Conservation (phyloP, 192 early-diverging fungal species). For the Phlyctochytrium planicorne region DNA sequence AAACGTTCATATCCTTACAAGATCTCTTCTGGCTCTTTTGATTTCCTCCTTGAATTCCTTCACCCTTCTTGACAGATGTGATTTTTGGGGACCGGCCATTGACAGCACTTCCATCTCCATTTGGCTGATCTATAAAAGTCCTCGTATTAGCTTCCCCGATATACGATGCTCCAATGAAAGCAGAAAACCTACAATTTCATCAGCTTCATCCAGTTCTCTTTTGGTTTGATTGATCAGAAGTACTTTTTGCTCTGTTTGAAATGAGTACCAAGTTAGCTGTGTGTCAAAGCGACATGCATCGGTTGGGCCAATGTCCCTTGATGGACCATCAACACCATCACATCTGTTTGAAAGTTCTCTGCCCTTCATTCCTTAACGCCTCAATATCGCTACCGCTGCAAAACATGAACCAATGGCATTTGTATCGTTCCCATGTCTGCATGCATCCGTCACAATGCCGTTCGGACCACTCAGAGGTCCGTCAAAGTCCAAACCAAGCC, state of each 20-base stretch:
- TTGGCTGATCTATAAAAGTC: slow-evolving; percentile 65
- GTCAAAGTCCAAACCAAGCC: too few species aligned
- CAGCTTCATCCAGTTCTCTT: slow-evolving; percentile 84
- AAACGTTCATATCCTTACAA: slow-evolving; percentile 57
- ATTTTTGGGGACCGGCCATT: slow-evolving; percentile 59
- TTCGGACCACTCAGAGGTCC: too few species aligned
- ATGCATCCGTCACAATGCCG: too few species aligned
- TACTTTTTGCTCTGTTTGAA: slow-evolving; percentile 73
- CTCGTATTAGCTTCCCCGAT: not conserved
- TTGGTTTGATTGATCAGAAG: slow-evolving; percentile 72
- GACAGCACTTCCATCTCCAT: slow-evolving; percentile 92
- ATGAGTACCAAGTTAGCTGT: not conserved
- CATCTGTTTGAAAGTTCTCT: too few species aligned
- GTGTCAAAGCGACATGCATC: too few species aligned
- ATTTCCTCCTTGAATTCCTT: slow-evolving; percentile 75
- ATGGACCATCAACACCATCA: too few species aligned
- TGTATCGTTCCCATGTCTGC: too few species aligned
- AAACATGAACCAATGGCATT: too few species aligned
- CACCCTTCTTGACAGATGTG: slow-evolving; percentile 66
- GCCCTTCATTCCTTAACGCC: too few species aligned
- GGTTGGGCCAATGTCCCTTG: too few species aligned
- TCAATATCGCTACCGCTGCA: too few species aligned
- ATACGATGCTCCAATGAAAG: too few species aligned
- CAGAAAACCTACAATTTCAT: slow-evolving; percentile 71
- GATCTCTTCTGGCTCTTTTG: slow-evolving; percentile 74